phyloP scores from a whole-genome alignment of 495 filamentous ascomycete genomes.

The Penicillium robsamsonii region DNA sequence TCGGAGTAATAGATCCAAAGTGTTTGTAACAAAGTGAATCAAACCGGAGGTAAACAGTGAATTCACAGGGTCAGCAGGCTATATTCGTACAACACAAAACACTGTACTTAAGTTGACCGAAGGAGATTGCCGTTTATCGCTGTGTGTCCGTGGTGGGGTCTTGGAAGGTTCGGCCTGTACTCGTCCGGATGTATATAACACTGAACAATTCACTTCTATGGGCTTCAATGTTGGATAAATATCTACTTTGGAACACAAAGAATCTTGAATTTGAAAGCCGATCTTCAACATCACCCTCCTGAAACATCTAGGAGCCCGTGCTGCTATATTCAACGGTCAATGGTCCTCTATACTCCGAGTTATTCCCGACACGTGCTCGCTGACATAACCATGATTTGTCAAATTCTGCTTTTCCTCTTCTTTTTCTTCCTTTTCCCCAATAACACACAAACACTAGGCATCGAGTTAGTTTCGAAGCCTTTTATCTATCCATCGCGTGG shows the following conservation, averaged over 20 bases:
- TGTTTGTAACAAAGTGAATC: not conserved
- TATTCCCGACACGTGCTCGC: constrained; percentile 24
- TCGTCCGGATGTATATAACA: not conserved
- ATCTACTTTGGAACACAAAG: not conserved
- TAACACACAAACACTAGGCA: constrained; percentile 18
- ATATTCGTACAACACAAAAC: constrained; percentile 1
- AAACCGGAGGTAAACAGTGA: not conserved
- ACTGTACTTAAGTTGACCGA: not conserved
- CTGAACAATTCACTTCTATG: not conserved
- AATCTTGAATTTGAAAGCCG: not conserved
- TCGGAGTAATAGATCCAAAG: not conserved
- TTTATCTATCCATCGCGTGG: constrained; percentile 17
- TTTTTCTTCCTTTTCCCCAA: constrained; percentile 11
- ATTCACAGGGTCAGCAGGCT: not conserved
- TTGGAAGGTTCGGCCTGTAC: not conserved
- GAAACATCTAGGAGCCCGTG: not conserved
- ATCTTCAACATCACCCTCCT: not conserved
- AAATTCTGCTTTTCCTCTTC: constrained; percentile 18
- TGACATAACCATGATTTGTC: constrained; percentile 22
- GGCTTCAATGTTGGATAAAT: not conserved
- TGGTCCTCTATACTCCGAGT: constrained; percentile 5
- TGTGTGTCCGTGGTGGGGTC: constrained; percentile 8
- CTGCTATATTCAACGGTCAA: not conserved
- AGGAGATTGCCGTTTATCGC: constrained; percentile 1
- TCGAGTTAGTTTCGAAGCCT: constrained; percentile 24